phyloP scores from a whole-genome alignment of 176 grass and related monocot species.

The Lolium multiflorum region DNA sequence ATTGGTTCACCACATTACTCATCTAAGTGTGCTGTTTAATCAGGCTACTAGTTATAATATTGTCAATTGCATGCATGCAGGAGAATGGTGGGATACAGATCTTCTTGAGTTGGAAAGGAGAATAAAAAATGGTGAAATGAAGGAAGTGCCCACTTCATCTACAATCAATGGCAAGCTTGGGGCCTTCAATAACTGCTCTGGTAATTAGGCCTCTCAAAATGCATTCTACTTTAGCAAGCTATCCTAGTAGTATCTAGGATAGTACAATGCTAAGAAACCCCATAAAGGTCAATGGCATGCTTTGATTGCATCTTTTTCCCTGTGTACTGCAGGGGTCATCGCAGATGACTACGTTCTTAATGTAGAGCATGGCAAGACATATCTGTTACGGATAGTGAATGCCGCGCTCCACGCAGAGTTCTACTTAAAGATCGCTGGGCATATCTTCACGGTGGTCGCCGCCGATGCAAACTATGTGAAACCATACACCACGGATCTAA shows the following conservation, averaged over 20 bases:
- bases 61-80: neutral
- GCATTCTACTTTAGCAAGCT: no score
- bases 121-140: neutral
- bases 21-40: neutral
- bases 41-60: no score
- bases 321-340: neutral
- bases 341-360: neutral
- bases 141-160: neutral
- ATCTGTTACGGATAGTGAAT: neutral
- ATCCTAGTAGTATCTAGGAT: no score
- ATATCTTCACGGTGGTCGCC: neutral
- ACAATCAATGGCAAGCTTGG: conserved; percentile 49
- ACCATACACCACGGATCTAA: neutral
- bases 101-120: neutral
- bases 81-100: conserved; percentile 43
- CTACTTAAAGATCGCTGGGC: neutral
- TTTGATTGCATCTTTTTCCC: neutral
- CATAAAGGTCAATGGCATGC: no score
- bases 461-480: neutral
- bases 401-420: neutral
- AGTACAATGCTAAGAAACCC: no score
- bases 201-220: neutral
- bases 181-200: conserved; percentile 35
- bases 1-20: no score
- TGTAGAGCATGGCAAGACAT: neutral